Evolutionary conservation across 208 protist species (phyloP).

Genomic region (Acanthamoeba rhysodes): DNA sequence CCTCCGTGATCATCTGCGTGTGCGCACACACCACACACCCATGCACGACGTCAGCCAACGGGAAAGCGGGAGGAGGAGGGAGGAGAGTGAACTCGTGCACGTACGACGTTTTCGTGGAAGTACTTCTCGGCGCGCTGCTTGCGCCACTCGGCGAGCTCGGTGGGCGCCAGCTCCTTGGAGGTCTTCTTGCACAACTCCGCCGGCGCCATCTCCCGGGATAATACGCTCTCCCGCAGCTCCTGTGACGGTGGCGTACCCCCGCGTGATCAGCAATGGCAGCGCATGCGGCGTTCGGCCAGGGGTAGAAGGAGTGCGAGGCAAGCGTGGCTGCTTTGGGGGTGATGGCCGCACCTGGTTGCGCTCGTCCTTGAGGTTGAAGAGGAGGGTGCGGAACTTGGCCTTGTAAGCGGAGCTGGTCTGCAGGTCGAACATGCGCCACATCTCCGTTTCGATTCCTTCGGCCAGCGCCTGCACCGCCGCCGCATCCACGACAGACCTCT

Average conservation of each 20-base stretch:
- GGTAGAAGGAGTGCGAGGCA: no score
- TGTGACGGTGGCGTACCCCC: no score
- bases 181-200: constrained; percentile 45
- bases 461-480: not conserved
- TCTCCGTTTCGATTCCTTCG: not conserved
- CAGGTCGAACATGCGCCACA: constrained; percentile 14
- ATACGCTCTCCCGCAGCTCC: no score
- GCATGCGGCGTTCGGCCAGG: no score
- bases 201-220: constrained; percentile 1
- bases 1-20: not conserved
- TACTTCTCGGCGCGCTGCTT: constrained; percentile 37
- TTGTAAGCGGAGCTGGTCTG: constrained; percentile 2
- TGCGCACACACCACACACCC: no score
- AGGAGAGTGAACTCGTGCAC: not conserved
- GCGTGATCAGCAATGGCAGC: no score
- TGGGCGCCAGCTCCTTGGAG: constrained; percentile 18
- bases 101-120: constrained; percentile 53
- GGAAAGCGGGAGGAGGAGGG: no score
- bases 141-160: constrained; percentile 37
- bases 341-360: not conserved
- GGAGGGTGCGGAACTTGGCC: constrained; percentile 50
- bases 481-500: not conserved
- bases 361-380: constrained; percentile 58
- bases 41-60: no score
- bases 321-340: no score